phyloP scores from a whole-genome alignment of 2,329 filamentous ascomycete genomes.

The Cordyceps pruinosa region DNA sequence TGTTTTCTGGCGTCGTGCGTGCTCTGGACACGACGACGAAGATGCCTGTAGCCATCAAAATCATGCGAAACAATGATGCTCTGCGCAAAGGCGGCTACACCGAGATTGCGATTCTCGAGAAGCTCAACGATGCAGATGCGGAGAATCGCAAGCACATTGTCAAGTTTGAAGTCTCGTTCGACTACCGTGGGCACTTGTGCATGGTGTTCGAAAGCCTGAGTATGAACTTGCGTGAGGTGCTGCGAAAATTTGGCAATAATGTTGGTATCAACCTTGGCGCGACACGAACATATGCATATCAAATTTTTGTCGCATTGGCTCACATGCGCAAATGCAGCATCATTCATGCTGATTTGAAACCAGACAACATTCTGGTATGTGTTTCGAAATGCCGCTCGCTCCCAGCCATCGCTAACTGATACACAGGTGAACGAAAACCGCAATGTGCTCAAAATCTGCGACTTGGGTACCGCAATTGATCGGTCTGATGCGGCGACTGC shows the following conservation, averaged over 20 bases:
- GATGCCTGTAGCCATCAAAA: conserved; percentile 87
- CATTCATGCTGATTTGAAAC: conserved; percentile 92
- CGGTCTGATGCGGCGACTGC: conserved; percentile 67
- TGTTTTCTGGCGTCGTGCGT: conserved; percentile 93
- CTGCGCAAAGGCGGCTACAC: conserved; percentile 88
- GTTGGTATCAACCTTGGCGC: conserved; percentile 85
- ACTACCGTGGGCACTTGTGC: conserved; percentile 91
- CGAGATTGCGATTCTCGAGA: conserved; percentile 87
- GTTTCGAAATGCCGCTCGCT: neutral
- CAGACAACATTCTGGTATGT: conserved; percentile 84
- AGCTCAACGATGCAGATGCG: conserved; percentile 76
- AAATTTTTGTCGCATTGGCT: conserved; percentile 85
- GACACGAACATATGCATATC: conserved; percentile 82
- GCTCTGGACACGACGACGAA: conserved; percentile 71
- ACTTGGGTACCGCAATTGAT: conserved; percentile 92
- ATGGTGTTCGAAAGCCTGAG: conserved; percentile 95
- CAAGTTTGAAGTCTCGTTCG: conserved; percentile 78
- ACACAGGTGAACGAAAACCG: conserved; percentile 67
- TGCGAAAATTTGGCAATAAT: conserved; percentile 94
- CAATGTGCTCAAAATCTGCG: conserved; percentile 86
- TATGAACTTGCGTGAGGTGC: conserved; percentile 84
- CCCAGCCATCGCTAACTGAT: conserved; percentile 20
- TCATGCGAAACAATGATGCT: conserved; percentile 93
- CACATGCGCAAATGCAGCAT: conserved; percentile 89
- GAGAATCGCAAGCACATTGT: conserved; percentile 90